Percentiles rank a stretch among this genome's conserved stretches.
These are phyloP conservation scores for Truncatella angustata DNA, from an alignment of 2,329 filamentous ascomycete genomes.

Conservation along the genomic window DNA sequence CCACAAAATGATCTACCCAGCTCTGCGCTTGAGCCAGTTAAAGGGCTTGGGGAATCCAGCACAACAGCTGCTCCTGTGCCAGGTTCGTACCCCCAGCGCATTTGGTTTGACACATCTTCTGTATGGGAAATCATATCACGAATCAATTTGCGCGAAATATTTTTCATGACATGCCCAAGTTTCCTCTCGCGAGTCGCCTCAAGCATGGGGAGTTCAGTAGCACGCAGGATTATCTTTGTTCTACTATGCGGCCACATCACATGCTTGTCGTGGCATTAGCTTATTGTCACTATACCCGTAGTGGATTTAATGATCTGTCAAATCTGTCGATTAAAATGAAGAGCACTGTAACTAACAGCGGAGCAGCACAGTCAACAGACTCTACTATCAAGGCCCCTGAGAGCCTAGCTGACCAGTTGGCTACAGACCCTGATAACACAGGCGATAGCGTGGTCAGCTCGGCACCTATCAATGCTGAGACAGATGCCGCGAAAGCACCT, in stretches of 20 bases:
- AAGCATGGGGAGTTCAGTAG: no score
- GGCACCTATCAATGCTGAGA: conserved; percentile 13
- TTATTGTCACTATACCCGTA: no score
- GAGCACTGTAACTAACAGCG: background rate
- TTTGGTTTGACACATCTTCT: background rate
- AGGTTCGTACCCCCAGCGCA: background rate
- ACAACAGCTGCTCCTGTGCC: background rate
- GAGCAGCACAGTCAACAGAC: background rate
- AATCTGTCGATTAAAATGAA: background rate
- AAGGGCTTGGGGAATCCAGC: conserved; percentile 5
- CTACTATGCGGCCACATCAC: no score
- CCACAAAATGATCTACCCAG: background rate
- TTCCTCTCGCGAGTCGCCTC: no score
- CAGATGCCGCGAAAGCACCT: conserved; percentile 7
- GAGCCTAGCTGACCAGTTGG: conserved; percentile 1
- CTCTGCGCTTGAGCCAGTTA: background rate
- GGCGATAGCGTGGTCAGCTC: conserved; percentile 14
- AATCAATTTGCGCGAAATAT: no score
- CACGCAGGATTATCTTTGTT: no score
- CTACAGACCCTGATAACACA: conserved; percentile 22
- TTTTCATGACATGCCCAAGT: no score
- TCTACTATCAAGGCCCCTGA: background rate
- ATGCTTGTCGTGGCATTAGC: no score
- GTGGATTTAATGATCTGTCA: background rate
- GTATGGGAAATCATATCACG: background rate